These are phyloP conservation scores for Mortierella sp. DNA, from an alignment of 371 early-diverging fungal species.

Conservation along the genomic window DNA sequence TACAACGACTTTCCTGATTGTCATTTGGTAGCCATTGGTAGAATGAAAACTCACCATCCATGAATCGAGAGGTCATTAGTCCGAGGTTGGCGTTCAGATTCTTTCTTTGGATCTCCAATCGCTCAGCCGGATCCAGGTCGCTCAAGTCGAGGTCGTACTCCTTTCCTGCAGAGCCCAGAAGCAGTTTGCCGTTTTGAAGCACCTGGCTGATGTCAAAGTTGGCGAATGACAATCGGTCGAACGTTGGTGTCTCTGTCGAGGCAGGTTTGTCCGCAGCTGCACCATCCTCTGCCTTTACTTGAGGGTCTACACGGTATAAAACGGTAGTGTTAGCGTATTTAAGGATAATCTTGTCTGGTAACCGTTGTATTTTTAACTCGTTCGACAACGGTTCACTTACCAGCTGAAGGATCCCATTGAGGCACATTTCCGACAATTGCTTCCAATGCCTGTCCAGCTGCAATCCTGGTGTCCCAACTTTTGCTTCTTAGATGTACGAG, in stretches of 20 bases:
- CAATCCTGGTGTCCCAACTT: constrained; percentile 97
- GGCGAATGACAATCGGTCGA: constrained; percentile 72
- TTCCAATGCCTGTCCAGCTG: constrained; percentile 93
- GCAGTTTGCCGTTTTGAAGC: constrained; percentile 82
- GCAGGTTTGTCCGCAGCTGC: constrained; percentile 57
- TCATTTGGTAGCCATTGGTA: background rate
- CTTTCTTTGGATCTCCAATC: constrained; percentile 86
- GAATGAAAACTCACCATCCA: constrained; percentile 76
- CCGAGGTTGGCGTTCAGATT: constrained; percentile 91
- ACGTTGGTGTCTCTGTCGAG: constrained; percentile 22
- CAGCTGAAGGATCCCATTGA: constrained; percentile 81
- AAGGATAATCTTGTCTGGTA: too few relatives aligned
- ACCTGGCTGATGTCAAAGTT: constrained; percentile 90
- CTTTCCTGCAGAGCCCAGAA: constrained; percentile 90
- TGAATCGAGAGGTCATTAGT: constrained; percentile 86
- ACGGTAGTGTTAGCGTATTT: background rate
- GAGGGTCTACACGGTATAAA: constrained; percentile 25
- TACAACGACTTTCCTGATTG: background rate
- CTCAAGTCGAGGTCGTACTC: constrained; percentile 92
- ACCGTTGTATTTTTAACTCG: background rate
- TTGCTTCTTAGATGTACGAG: constrained; percentile 89
- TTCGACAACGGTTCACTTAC: background rate
- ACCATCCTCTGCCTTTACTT: constrained; percentile 32
- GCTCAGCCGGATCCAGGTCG: constrained; percentile 88
- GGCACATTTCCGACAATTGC: constrained; percentile 92